These are phyloP conservation scores for Actinomortierella wolfii DNA, from an alignment of 371 early-diverging fungal species.

Conservation along the genomic window DNA sequence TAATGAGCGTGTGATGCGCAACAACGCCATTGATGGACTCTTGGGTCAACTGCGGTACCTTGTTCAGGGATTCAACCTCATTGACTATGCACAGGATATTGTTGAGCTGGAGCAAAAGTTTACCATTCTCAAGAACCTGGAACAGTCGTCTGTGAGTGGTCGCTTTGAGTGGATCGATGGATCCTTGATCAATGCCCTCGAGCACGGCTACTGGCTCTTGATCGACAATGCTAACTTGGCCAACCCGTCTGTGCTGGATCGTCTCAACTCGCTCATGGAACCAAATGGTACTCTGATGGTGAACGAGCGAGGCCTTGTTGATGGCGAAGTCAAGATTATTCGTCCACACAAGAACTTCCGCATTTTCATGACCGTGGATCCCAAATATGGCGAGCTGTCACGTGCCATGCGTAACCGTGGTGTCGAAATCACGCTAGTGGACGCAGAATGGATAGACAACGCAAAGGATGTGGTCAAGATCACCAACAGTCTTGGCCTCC, in stretches of 20 bases:
- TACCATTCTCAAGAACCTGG: constrained; percentile 50
- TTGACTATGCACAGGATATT: constrained; percentile 22
- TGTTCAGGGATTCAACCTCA: constrained; percentile 32
- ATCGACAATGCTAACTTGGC: constrained; percentile 99
- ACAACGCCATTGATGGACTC: constrained; percentile 39
- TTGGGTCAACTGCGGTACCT: constrained; percentile 32
- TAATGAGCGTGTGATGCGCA: constrained; percentile 45
- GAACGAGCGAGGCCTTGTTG: constrained; percentile 89
- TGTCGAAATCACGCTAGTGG: constrained; percentile 82
- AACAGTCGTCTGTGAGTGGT: constrained; percentile 67
- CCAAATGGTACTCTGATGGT: constrained; percentile 88
- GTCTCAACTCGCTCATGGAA: constrained; percentile 93
- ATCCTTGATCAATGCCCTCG: constrained; percentile 90
- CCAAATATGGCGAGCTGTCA: constrained; percentile 90
- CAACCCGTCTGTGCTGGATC: constrained; percentile 94
- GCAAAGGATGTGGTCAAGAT: constrained; percentile 51
- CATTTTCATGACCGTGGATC: constrained; percentile 98
- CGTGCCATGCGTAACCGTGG: constrained; percentile 98
- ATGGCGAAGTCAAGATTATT: constrained; percentile 82
- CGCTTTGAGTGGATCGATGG: constrained; percentile 98
- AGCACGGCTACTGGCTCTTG: constrained; percentile 97
- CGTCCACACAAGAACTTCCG: constrained; percentile 96
- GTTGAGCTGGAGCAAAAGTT: constrained; percentile 34
- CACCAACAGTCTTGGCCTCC: constrained; percentile 59
- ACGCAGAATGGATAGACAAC: constrained; percentile 50